Percentiles rank a stretch among this genome's conserved stretches.
phyloP scores from a whole-genome alignment of 495 filamentous ascomycete species.

The Xylaria venustula region DNA sequence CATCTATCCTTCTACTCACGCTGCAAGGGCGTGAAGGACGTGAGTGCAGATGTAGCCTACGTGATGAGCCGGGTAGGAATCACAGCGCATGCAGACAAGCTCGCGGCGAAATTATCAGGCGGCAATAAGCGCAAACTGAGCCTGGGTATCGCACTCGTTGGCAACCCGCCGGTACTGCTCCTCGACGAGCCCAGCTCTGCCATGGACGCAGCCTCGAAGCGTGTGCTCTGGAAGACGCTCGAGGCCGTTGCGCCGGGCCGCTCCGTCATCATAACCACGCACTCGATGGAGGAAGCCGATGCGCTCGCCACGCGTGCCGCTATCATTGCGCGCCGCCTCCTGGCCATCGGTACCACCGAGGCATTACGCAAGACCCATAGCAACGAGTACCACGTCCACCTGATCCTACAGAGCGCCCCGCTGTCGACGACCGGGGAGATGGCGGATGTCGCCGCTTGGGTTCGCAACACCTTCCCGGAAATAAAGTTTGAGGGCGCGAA shows the following conservation, averaged over 20 bases:
- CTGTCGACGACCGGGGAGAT: constrained; percentile 59
- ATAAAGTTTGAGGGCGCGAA: constrained; percentile 56
- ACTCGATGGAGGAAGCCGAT: constrained; percentile 69
- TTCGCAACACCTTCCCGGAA: constrained; percentile 49
- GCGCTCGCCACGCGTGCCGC: constrained; percentile 61
- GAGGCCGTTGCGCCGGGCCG: constrained; percentile 49
- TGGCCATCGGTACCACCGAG: constrained; percentile 59
- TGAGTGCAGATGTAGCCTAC: constrained; percentile 51
- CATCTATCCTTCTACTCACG: constrained; percentile 65
- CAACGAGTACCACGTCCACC: constrained; percentile 56
- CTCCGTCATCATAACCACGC: constrained; percentile 57
- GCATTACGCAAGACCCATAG: constrained; percentile 52
- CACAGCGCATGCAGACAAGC: constrained; percentile 45
- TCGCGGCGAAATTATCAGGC: constrained; percentile 59
- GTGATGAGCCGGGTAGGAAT: constrained; percentile 53
- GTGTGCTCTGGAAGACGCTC: constrained; percentile 62
- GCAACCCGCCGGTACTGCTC: constrained; percentile 62
- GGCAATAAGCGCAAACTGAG: constrained; percentile 67
- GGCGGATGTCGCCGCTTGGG: constrained; percentile 55
- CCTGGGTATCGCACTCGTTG: constrained; percentile 64
- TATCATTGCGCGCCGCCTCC: constrained; percentile 58
- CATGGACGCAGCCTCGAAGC: constrained; percentile 64
- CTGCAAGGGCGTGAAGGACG: constrained; percentile 54
- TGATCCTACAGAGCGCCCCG: constrained; percentile 64
- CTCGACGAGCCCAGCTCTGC: constrained; percentile 63